Percentiles rank a stretch among this genome's conserved stretches.
phyloP scores from a whole-genome alignment of 352 stramenopile species.

The Albugo laibachii region DNA sequence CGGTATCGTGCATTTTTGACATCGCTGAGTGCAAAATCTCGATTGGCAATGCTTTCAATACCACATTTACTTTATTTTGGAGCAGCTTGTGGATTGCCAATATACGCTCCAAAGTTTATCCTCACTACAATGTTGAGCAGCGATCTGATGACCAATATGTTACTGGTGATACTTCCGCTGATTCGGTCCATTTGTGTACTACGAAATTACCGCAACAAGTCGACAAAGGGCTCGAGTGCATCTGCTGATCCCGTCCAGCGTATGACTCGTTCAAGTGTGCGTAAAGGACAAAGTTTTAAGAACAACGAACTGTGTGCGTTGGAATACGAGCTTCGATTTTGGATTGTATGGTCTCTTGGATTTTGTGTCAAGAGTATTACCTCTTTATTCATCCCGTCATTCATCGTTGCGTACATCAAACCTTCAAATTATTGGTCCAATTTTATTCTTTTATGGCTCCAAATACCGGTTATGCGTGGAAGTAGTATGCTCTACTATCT shows the following conservation, averaged over 20 bases:
- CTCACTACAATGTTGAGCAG: constrained; percentile 31
- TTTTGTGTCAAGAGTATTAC: constrained; percentile 23
- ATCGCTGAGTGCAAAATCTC: constrained; percentile 51
- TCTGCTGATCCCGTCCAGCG: neutral
- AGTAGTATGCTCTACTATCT: constrained; percentile 52
- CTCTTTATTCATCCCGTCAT: constrained; percentile 42
- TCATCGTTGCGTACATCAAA: constrained; percentile 28
- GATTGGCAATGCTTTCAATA: constrained; percentile 29
- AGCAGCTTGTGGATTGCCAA: too few species aligned
- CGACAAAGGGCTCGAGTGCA: constrained; percentile 5
- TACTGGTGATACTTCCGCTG: constrained; percentile 45
- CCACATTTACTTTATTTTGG: constrained; percentile 16
- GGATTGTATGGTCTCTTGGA: constrained; percentile 55
- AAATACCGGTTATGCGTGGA: constrained; percentile 50
- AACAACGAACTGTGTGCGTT: too few species aligned
- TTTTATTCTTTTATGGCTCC: constrained; percentile 60
- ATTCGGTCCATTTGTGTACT: constrained; percentile 42
- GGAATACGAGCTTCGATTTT: constrained; percentile 52
- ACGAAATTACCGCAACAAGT: constrained; percentile 22
- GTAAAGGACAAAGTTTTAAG: neutral
- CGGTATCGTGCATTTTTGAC: constrained; percentile 45
- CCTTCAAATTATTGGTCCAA: constrained; percentile 40
- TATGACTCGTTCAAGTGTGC: neutral
- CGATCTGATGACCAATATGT: constrained; percentile 28
- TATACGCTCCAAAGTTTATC: neutral